Conservation (phyloP, 2,329 filamentous ascomycete species). For the Curvularia lunata region DNA sequence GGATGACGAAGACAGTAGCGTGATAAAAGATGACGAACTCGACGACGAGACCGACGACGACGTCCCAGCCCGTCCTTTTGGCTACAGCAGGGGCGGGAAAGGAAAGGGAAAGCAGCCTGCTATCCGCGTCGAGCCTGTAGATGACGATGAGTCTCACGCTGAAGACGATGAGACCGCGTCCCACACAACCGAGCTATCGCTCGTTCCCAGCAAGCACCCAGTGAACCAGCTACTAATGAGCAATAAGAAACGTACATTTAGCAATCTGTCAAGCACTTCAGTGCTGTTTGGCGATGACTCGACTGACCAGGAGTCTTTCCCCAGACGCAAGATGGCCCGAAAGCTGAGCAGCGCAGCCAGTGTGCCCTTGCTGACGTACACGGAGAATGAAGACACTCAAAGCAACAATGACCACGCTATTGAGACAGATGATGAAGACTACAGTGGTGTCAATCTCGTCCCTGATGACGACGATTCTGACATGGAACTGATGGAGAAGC, state of each 20-base stretch:
- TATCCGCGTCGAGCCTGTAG: conserved; percentile 45
- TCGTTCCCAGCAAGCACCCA: conserved; percentile 36
- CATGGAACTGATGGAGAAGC: conserved; percentile 76
- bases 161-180: conserved; percentile 39
- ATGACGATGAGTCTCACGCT: conserved; percentile 38
- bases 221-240: conserved; percentile 37
- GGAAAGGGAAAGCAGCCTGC: conserved; percentile 46
- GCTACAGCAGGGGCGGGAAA: conserved; percentile 41
- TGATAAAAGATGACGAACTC: conserved; percentile 37
- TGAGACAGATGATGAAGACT: conserved; percentile 58
- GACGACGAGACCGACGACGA: conserved; percentile 49
- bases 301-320: conserved; percentile 41
- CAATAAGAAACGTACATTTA: conserved; percentile 50
- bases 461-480: conserved; percentile 77
- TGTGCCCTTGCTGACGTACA: conserved; percentile 48
- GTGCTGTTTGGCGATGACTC: conserved; percentile 46
- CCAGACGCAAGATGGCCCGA: conserved; percentile 47
- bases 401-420: conserved; percentile 46
- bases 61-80: conserved; percentile 43
- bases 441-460: conserved; percentile 78
- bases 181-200: conserved; percentile 35
- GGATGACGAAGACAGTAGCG: conserved; percentile 45
- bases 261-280: conserved; percentile 49
- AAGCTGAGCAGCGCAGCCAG: conserved; percentile 44
- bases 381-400: conserved; percentile 29